Conservation (phyloP, 1,284 basidiomycete genomes). For the Leccinum pseudoinsigne region DNA sequence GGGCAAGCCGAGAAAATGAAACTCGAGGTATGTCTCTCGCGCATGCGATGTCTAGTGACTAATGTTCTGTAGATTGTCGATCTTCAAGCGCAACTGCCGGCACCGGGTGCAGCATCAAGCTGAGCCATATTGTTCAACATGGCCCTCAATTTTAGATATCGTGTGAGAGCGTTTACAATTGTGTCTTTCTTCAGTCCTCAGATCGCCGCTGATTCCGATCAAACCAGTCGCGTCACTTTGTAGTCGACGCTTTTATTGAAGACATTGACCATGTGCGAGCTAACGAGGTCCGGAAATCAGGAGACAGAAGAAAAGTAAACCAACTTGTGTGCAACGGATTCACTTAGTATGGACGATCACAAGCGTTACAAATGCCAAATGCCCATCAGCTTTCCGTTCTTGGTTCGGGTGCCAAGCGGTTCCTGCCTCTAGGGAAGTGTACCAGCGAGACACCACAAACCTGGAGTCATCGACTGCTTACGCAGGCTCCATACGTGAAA, state of each 20-base stretch:
- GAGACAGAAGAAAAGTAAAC: background rate
- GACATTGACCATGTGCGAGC: background rate
- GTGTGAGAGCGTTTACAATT: background rate
- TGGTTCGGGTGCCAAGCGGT: slow-evolving; percentile 34
- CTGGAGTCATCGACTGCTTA: slow-evolving; percentile 34
- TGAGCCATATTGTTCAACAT: slow-evolving; percentile 3
- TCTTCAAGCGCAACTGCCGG: slow-evolving; percentile 57
- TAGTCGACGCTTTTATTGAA: background rate
- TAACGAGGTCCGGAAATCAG: background rate
- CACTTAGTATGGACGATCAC: background rate
- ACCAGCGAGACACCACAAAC: slow-evolving; percentile 33
- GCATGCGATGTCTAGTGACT: slow-evolving; percentile 12
- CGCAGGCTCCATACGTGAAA: slow-evolving; percentile 27
- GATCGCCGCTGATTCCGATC: background rate
- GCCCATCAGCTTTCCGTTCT: slow-evolving; percentile 49
- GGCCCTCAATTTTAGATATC: background rate
- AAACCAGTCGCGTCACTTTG: background rate
- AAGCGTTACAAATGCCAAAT: background rate
- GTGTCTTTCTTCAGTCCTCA: background rate
- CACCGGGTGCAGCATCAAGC: slow-evolving; percentile 10
- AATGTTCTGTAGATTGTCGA: slow-evolving; percentile 54
- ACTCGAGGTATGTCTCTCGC: slow-evolving; percentile 54
- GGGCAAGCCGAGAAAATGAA: slow-evolving; percentile 78
- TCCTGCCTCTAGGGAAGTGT: slow-evolving; percentile 36
- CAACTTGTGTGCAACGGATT: background rate